These are phyloP conservation scores for Hirschfeldia incana DNA, from an alignment of 345 rosid genomes.

Conservation along the genomic window DNA sequence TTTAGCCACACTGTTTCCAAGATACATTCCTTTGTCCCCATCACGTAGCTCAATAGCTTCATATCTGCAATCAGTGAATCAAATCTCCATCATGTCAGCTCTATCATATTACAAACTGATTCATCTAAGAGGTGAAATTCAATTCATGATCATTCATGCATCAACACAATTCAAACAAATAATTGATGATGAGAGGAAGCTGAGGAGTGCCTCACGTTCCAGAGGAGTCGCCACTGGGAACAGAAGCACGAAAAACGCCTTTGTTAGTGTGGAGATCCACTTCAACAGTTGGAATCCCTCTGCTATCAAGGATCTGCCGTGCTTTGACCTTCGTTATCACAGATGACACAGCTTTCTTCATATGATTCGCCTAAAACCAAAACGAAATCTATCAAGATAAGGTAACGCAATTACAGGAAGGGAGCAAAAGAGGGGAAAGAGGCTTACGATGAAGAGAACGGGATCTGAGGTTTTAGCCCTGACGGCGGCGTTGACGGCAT, in stretches of 20 bases:
- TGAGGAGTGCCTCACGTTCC: slow-evolving; percentile 68
- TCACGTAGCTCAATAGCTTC: slow-evolving; percentile 95
- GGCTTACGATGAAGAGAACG: slow-evolving; percentile 82
- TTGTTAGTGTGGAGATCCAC: slow-evolving; percentile 85
- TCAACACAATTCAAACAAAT: slow-evolving; percentile 6
- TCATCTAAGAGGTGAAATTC: background rate
- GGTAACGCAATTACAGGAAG: background rate
- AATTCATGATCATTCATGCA: slow-evolving; percentile 22
- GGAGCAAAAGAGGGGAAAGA: slow-evolving; percentile 10
- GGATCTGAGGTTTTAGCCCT: slow-evolving; percentile 92
- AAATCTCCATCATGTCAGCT: slow-evolving; percentile 19
- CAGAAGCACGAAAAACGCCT: slow-evolving; percentile 85
- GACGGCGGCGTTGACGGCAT: slow-evolving; percentile 98
- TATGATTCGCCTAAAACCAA: slow-evolving; percentile 75
- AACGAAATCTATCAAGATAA: background rate
- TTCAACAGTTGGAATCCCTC: slow-evolving; percentile 95
- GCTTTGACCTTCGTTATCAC: slow-evolving; percentile 86
- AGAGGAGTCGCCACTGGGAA: slow-evolving; percentile 74
- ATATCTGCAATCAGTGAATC: slow-evolving; percentile 50
- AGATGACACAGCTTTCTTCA: slow-evolving; percentile 82
- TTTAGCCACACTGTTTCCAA: slow-evolving; percentile 85
- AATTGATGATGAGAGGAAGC: background rate
- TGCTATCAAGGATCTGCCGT: slow-evolving; percentile 89
- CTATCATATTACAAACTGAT: background rate
- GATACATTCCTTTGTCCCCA: slow-evolving; percentile 89